A percentile compares a stretch with the other conserved stretches of the same genome.
phyloP scores from a whole-genome alignment of 2,329 filamentous ascomycete genomes.

The Paramyrothecium sp. region DNA sequence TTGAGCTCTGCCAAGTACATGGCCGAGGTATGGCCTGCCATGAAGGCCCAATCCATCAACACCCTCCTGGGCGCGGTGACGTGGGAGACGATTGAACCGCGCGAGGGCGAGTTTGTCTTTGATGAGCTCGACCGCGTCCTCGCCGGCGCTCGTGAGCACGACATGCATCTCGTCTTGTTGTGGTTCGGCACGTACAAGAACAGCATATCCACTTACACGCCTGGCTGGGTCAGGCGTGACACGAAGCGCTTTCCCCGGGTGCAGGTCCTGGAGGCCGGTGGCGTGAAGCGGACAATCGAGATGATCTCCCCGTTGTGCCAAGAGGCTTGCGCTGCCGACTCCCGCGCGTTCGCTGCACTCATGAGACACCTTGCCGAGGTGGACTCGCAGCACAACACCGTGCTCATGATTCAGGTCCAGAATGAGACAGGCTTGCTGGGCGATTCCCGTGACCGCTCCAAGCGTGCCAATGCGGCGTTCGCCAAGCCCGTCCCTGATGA shows the following conservation, averaged over 20 bases:
- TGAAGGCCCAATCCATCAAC: constrained; percentile 32
- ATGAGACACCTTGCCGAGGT: constrained; percentile 35
- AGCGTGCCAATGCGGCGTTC: constrained; percentile 39
- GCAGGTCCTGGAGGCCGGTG: constrained; percentile 28
- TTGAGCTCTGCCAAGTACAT: constrained; percentile 31
- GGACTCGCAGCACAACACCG: constrained; percentile 44
- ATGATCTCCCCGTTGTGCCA: constrained; percentile 28
- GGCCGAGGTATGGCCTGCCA: constrained; percentile 24
- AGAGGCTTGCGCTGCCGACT: constrained; percentile 27
- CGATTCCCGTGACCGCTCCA: constrained; percentile 47
- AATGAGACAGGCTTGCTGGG: constrained; percentile 53
- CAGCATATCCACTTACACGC: constrained; percentile 33
- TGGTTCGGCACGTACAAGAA: constrained; percentile 40
- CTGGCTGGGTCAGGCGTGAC: constrained; percentile 32
- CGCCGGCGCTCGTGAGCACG: constrained; percentile 24
- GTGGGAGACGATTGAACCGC: constrained; percentile 35
- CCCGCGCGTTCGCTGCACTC: constrained; percentile 27
- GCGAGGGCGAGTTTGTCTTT: constrained; percentile 32
- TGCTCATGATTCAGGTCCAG: constrained; percentile 58
- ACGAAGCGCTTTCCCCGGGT: constrained; percentile 31
- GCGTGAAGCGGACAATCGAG: constrained; percentile 27
- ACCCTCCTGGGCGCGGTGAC: constrained; percentile 33
- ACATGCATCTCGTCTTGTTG: constrained; percentile 32
- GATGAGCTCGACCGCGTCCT: constrained; percentile 30
- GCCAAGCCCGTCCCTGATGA: constrained; percentile 23